Evolutionary conservation across 345 rosid species (phyloP), one percentile per base, ranked within the genome.

Genomic region (Corchorus capsularis): DNA sequence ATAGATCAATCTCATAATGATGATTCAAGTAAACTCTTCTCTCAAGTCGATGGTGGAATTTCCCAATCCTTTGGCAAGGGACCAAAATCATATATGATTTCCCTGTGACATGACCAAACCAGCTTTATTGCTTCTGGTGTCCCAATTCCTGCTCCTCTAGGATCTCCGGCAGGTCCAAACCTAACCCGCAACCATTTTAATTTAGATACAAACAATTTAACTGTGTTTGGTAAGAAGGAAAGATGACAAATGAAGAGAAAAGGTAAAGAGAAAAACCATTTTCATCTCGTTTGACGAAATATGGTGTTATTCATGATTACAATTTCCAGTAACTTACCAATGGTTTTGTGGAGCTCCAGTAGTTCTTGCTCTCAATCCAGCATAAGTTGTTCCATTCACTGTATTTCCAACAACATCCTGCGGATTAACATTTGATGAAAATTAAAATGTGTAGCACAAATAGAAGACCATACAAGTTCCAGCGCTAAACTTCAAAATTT

Each of bases 261-360:
- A 35, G 17, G 6, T 45, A 5, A n/a, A 17, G 50, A 32, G 8
- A 41, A 15, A 9, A 22, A 39, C 41, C 57, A 69, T 52, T 64
- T 5, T 63, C 19, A 53, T 54, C 63, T 59, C 53, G 34, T 13
- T 1, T 17, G 15, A n/a, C 54, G 41, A 55, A 57, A 39, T 22
- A 32, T 3, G 56, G 52, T 47, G 39, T 41, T 15, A 13, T 20
- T 4, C 4, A 46, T 0, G 20, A 15, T 35, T 19, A 22, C 49
- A n/a, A 10, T 54, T 49, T n/a, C 1, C 32, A 17, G 41, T 6
- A 15, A 75, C 85, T 47, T 74, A 95, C 99, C 99, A 96, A 78
- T 96, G 99, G 83, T 96, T 93, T 87, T 96, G 99, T 10, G 98
- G 99, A 65, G 98, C 99, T 71, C 99, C 99, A 0, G 98, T 96